Conservation (phyloP, 2,329 filamentous ascomycete genomes). For the Ceratocystis variospora region DNA sequence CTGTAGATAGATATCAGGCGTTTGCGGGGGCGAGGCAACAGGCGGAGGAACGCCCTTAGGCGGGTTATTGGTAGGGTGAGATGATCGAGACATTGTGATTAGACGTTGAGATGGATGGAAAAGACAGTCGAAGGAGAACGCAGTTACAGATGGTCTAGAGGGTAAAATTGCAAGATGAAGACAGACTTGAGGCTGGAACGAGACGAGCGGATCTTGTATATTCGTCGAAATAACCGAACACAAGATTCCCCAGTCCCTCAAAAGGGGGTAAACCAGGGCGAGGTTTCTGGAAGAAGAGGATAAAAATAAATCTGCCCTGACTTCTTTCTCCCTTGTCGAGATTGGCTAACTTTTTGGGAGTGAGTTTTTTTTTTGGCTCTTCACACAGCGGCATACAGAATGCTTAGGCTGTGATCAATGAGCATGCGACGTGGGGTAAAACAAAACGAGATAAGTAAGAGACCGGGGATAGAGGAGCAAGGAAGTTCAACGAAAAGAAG, state of each 20-base stretch:
- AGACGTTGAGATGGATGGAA: background rate
- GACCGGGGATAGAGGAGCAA: constrained; percentile 10
- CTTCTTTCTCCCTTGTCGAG: constrained; percentile 3
- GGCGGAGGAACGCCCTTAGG: constrained; percentile 9
- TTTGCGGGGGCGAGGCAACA: constrained; percentile 13
- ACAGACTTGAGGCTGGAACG: background rate
- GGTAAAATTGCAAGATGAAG: background rate
- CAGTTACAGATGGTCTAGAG: background rate
- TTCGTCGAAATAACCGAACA: background rate
- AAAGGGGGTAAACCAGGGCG: constrained; percentile 13
- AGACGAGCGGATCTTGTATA: background rate
- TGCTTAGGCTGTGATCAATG: constrained; percentile 11
- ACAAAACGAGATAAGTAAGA: background rate
- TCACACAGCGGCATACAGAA: background rate
- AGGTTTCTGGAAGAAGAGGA: constrained; percentile 7
- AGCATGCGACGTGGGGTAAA: constrained; percentile 15
- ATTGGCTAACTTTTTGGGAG: background rate
- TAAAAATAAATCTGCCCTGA: constrained; percentile 8
- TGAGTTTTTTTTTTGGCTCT: background rate
- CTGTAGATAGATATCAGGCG: constrained; percentile 2
- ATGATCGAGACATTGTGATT: constrained; percentile 12
- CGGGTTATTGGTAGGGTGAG: background rate
- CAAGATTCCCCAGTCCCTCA: constrained; percentile 10
- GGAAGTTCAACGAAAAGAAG: background rate
- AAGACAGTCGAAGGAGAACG: background rate